Evolutionary conservation across 2,329 filamentous ascomycete genomes (phyloP).

Genomic region (Teratosphaeria pseudoeucalypti): DNA sequence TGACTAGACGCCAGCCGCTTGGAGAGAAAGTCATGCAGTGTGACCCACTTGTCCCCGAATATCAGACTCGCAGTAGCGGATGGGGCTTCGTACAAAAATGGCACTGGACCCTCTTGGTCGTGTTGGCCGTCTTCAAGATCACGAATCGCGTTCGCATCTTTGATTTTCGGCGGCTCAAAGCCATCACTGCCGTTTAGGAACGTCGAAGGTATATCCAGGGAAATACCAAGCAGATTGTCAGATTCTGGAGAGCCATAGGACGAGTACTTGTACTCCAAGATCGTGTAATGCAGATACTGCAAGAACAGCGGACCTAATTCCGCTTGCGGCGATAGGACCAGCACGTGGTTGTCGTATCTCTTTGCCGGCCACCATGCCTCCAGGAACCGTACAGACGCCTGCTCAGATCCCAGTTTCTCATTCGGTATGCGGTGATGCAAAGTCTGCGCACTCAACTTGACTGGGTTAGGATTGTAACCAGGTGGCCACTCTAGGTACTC

Average conservation of each 20-base stretch:
- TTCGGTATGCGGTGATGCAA: slow-evolving; percentile 64
- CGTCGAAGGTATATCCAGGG: slow-evolving; percentile 60
- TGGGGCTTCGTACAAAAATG: slow-evolving; percentile 79
- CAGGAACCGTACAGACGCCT: slow-evolving; percentile 64
- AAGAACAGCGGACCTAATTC: slow-evolving; percentile 75
- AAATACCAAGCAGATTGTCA: slow-evolving; percentile 61
- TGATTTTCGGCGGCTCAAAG: slow-evolving; percentile 40
- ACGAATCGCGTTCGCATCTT: slow-evolving; percentile 26
- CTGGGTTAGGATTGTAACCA: slow-evolving; percentile 34
- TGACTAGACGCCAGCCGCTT: slow-evolving; percentile 41
- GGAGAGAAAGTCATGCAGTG: slow-evolving; percentile 71
- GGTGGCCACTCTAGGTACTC: slow-evolving; percentile 60
- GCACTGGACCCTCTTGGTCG: slow-evolving; percentile 30
- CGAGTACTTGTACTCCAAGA: slow-evolving; percentile 72
- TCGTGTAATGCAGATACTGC: slow-evolving; percentile 70
- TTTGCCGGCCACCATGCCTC: slow-evolving; percentile 78
- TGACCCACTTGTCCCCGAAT: slow-evolving; percentile 76
- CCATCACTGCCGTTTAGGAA: slow-evolving; percentile 50
- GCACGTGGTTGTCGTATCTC: slow-evolving; percentile 56
- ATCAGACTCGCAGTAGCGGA: slow-evolving; percentile 73
- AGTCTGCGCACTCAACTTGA: slow-evolving; percentile 42
- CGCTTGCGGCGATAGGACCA: slow-evolving; percentile 72
- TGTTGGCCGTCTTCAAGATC: slow-evolving; percentile 12
- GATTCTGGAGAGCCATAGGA: slow-evolving; percentile 35
- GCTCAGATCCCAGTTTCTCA: slow-evolving; percentile 51